A percentile compares a stretch with the other conserved stretches of the same genome.
These are phyloP conservation scores for Waltiozyma solani DNA, from an alignment of 1,139 yeast genomes.

Conservation along the genomic window DNA sequence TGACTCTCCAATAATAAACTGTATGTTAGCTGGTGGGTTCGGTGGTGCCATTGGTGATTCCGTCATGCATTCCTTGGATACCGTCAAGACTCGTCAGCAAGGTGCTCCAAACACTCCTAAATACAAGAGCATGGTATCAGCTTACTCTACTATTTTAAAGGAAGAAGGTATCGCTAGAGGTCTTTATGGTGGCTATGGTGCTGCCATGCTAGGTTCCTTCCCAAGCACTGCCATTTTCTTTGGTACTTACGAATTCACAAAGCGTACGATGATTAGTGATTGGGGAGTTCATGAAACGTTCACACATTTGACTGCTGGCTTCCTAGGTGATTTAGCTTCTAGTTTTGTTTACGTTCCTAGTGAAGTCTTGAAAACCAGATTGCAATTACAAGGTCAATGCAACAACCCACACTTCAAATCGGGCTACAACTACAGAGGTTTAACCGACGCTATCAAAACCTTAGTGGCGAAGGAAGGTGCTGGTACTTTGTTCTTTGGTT, in stretches of 20 bases:
- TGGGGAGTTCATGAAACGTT: slow-evolving; percentile 68
- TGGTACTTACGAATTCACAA: slow-evolving; percentile 77
- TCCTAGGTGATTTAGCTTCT: slow-evolving; percentile 83
- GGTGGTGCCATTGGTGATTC: slow-evolving; percentile 95
- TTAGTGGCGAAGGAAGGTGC: slow-evolving; percentile 64
- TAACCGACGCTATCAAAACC: slow-evolving; percentile 56
- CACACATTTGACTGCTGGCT: slow-evolving; percentile 77
- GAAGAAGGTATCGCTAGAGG: slow-evolving; percentile 87
- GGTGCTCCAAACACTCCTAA: slow-evolving; percentile 67
- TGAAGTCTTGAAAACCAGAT: slow-evolving; percentile 88
- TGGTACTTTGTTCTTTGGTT: slow-evolving; percentile 75
- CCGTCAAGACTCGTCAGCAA: slow-evolving; percentile 94
- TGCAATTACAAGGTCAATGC: slow-evolving; percentile 82
- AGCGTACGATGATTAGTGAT: slow-evolving; percentile 57
- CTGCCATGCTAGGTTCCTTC: slow-evolving; percentile 85
- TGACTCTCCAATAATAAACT: slow-evolving; percentile 40
- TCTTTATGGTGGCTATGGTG: slow-evolving; percentile 83
- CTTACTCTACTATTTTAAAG: slow-evolving; percentile 58
- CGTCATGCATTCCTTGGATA: slow-evolving; percentile 89
- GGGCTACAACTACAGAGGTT: slow-evolving; percentile 78
- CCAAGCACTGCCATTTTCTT: slow-evolving; percentile 93
- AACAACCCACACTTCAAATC: slow-evolving; percentile 73
- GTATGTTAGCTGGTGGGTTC: slow-evolving; percentile 83
- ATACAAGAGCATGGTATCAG: slow-evolving; percentile 59
- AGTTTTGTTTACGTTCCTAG: slow-evolving; percentile 94